Evolutionary conservation across 352 stramenopile species (phyloP).

Genomic region (Discostella stelligera): DNA sequence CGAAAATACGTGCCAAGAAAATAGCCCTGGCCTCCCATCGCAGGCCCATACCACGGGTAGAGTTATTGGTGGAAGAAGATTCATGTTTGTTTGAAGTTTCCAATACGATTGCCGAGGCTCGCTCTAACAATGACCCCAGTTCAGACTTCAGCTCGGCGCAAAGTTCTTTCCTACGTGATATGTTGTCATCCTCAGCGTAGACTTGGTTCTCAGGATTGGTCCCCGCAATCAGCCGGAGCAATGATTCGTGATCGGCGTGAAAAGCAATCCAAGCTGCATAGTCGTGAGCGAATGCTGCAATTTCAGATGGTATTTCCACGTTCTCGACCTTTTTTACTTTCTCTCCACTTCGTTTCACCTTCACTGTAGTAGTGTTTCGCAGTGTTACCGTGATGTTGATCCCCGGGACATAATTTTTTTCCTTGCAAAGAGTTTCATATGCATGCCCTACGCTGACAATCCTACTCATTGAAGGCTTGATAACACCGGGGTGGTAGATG

Average conservation of each 20-base stretch:
- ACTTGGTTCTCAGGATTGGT: slow-evolving; percentile 53
- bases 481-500: slow-evolving; percentile 41
- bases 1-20: slow-evolving; percentile 47
- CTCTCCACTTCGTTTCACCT: slow-evolving; percentile 30
- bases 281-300: slow-evolving; percentile 54
- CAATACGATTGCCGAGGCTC: background rate
- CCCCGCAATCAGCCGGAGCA: slow-evolving; percentile 49
- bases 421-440: slow-evolving; percentile 52
- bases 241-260: slow-evolving; percentile 54
- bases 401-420: slow-evolving; percentile 56
- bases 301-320: slow-evolving; percentile 50
- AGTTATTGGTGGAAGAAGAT: background rate
- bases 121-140: slow-evolving; percentile 34
- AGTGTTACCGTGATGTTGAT: slow-evolving; percentile 50
- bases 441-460: slow-evolving; percentile 48
- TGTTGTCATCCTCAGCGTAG: slow-evolving; percentile 58
- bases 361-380: slow-evolving; percentile 12
- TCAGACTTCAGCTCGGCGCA: slow-evolving; percentile 40
- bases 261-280: slow-evolving; percentile 59
- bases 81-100: slow-evolving; percentile 2
- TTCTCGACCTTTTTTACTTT: slow-evolving; percentile 34
- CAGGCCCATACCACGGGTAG: slow-evolving; percentile 28
- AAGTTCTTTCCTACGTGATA: slow-evolving; percentile 30
- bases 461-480: slow-evolving; percentile 31
- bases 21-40: slow-evolving; percentile 52